Percentiles rank a stretch among this genome's conserved stretches.
Evolutionary conservation across 352 stramenopile species (phyloP).

Genomic region (Globisporangium viniferum): DNA sequence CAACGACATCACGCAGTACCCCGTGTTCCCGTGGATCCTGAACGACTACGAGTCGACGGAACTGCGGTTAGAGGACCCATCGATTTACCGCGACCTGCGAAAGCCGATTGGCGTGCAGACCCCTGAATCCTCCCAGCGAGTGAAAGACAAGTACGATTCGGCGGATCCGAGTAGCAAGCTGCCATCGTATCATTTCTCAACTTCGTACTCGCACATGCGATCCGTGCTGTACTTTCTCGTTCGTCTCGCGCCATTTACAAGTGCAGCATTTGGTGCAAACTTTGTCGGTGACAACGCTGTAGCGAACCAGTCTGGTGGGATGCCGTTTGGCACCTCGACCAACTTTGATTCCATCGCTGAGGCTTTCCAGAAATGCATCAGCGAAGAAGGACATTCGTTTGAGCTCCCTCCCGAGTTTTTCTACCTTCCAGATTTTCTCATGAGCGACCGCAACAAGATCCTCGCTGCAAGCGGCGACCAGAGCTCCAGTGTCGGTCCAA

Average conservation of each 20-base stretch:
- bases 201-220: conserved; percentile 66
- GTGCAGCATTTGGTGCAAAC: conserved; percentile 35
- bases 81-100: conserved; percentile 94
- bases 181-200: conserved; percentile 73
- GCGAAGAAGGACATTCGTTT: conserved; percentile 54
- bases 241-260: conserved; percentile 65
- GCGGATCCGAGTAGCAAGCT: conserved; percentile 46
- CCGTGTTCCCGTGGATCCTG: conserved; percentile 98
- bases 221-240: conserved; percentile 78
- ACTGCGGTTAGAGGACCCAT: conserved; percentile 91
- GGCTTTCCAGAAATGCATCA: conserved; percentile 53
- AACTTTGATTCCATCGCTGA: conserved; percentile 65
- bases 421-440: conserved; percentile 70
- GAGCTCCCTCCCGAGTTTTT: conserved; percentile 84
- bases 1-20: conserved; percentile 98
- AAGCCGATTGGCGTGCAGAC: conserved; percentile 96
- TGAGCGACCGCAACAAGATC: conserved; percentile 64
- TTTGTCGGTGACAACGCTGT: conserved; percentile 7
- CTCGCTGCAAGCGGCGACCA: conserved; percentile 41
- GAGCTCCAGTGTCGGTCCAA: conserved; percentile 44
- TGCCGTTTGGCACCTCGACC: conserved; percentile 5
- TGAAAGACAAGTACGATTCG: conserved; percentile 40
- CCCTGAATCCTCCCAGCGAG: conserved; percentile 35
- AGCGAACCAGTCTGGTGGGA: neutral
- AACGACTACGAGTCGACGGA: conserved; percentile 93